Base-by-base conservation (phyloP, 140 eudicot genomes). In the Stevia rebaudiana region DNA sequence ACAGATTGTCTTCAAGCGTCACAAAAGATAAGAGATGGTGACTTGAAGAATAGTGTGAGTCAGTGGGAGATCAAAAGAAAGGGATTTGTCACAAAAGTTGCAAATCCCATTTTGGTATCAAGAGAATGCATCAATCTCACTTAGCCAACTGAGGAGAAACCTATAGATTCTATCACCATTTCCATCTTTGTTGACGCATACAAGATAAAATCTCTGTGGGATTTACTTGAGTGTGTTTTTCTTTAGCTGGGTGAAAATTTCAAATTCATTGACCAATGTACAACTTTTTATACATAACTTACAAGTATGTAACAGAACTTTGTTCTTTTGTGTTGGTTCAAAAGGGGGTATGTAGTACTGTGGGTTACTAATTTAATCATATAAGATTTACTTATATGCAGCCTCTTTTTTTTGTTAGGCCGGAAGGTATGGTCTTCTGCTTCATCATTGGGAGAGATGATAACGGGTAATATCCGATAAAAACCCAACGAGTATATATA, bases 51-150 rank as follows among this genome's bases (percentile, higher is more conserved):
- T 72, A 75, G 82, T 74, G 77, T 82, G 88, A 81, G 83, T 85
- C 88, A 81, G 65, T 74, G 74, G 67, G 76, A 76, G 84, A 89
- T 85, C 81, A 85, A 71, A 76, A 40, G 97, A 89, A 76, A 85
- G 83, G 80, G 95, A 89, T 80, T 79, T 84, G 83, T 82, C 91
- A 77, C 79, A 67, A 73, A 78, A 61, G 78, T 60, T 73, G 68
- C 69, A 67, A 60, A 61, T 68, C 68, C 67, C 71, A 71, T 72
- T 74, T 69, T 73, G 79, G 72, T 79, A 74, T 48, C 70, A 77
- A 60, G 50, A 65, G 68, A 69, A 63, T 65, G 70, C 68, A 58
- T 70, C 74, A 72, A 65, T 56, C 59, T 65, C 63, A 70, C 42
- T 65, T 71, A 40, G 21, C 77, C 65, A 49, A 58, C 67, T 74